These are phyloP conservation scores for Didymella keratinophila DNA, from an alignment of 2,329 filamentous ascomycete species.

Conservation along the genomic window DNA sequence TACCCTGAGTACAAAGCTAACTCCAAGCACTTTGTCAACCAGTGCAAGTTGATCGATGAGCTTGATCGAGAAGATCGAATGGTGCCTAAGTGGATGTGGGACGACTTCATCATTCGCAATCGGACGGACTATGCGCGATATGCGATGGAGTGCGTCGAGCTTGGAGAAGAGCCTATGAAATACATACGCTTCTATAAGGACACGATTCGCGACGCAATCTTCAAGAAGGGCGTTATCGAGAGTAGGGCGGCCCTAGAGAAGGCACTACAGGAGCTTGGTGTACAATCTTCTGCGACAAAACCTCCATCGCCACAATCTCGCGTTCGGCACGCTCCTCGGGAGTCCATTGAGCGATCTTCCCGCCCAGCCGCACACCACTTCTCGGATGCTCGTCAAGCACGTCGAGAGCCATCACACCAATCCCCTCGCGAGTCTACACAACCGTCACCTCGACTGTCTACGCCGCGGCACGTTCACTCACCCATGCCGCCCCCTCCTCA, in stretches of 20 bases:
- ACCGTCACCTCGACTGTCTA: background rate
- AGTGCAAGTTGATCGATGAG: constrained; percentile 39
- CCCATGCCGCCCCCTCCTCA: constrained; percentile 10
- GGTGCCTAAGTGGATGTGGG: constrained; percentile 51
- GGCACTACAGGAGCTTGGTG: constrained; percentile 36
- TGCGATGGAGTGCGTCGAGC: constrained; percentile 29
- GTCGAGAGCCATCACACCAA: background rate
- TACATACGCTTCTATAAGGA: constrained; percentile 49
- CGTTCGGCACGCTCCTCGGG: background rate
- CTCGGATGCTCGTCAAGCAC: background rate
- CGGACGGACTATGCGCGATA: constrained; percentile 45
- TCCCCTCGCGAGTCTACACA: background rate
- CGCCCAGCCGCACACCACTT: background rate
- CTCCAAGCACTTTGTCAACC: constrained; percentile 42
- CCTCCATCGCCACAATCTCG: background rate
- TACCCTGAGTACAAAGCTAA: constrained; percentile 50
- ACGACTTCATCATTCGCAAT: constrained; percentile 50
- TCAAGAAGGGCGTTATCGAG: constrained; percentile 35
- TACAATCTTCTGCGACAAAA: constrained; percentile 1
- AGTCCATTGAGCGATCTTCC: background rate
- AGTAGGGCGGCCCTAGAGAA: constrained; percentile 26
- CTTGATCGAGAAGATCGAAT: constrained; percentile 43
- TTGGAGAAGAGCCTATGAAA: constrained; percentile 34
- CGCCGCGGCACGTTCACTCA: background rate
- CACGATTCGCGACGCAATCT: constrained; percentile 37